These are phyloP conservation scores for Silybum marianum DNA, from an alignment of 129 eudicot genomes.

Conservation along the genomic window DNA sequence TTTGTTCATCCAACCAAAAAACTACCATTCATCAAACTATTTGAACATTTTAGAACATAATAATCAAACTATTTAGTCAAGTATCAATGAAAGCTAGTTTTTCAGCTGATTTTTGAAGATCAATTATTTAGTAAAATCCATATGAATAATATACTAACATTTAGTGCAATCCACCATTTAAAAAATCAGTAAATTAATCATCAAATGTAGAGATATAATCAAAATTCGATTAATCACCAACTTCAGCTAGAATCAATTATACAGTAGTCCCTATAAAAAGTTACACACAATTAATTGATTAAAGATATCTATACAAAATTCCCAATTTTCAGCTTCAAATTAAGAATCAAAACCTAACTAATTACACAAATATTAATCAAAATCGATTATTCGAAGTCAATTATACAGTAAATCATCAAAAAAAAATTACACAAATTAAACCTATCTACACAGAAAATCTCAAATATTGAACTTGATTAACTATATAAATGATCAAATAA, in stretches of 20 bases:
- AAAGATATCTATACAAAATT: neutral
- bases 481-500: conserved; percentile 1
- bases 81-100: too few relatives aligned
- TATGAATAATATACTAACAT: too few relatives aligned
- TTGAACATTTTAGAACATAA: too few relatives aligned
- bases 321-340: neutral
- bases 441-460: neutral
- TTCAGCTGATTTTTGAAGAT: too few relatives aligned
- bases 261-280: neutral
- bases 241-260: conserved; percentile 13
- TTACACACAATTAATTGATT: neutral
- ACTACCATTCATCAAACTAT: too few relatives aligned
- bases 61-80: too few relatives aligned
- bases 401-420: neutral
- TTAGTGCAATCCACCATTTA: neutral
- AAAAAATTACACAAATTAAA: neutral
- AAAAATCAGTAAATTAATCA: neutral
- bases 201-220: neutral
- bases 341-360: too few relatives aligned
- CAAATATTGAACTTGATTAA: neutral
- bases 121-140: too few relatives aligned
- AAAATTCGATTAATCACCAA: neutral
- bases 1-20: too few relatives aligned
- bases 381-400: neutral
- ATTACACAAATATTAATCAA: neutral